A percentile compares a stretch with the other conserved stretches of the same genome.
Evolutionary conservation across 1,139 yeast genomes (phyloP).

Genomic region (Saccharomyces hybrid): DNA sequence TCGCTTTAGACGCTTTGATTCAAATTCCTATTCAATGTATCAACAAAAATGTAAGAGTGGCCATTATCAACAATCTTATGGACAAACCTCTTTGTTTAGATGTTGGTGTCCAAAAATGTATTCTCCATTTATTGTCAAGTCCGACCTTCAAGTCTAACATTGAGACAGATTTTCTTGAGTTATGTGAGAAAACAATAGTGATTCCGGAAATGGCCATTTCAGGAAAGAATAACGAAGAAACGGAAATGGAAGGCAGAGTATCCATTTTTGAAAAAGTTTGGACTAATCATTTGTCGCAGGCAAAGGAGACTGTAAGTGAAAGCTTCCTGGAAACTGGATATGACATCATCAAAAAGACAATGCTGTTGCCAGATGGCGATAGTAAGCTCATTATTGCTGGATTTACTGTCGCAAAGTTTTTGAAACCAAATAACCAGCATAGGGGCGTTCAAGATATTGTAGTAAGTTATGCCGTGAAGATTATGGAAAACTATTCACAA

Average conservation of each 20-base stretch:
- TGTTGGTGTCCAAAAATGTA: no score
- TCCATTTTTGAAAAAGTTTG: slow-evolving; percentile 21
- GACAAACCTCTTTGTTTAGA: no score
- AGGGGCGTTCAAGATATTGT: neutral
- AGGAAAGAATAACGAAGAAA: neutral
- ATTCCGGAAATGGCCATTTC: neutral
- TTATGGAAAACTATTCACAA: neutral
- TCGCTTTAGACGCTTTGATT: slow-evolving; percentile 7
- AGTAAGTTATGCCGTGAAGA: neutral
- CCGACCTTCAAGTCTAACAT: slow-evolving; percentile 48
- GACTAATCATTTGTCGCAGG: slow-evolving; percentile 24
- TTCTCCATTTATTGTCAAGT: slow-evolving; percentile 38
- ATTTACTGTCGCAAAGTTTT: neutral
- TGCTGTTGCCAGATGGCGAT: slow-evolving; percentile 7
- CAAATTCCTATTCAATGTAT: slow-evolving; percentile 47
- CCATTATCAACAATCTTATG: slow-evolving; percentile 30
- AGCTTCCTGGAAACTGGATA: slow-evolving; percentile 10
- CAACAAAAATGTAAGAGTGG: slow-evolving; percentile 37
- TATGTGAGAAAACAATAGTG: slow-evolving; percentile 4
- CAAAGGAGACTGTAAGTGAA: slow-evolving; percentile 17
- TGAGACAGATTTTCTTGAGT: slow-evolving; percentile 38
- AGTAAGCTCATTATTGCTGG: neutral
- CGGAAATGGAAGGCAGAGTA: neutral
- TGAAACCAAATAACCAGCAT: neutral
- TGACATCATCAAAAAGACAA: neutral